A percentile compares a stretch with the other conserved stretches of the same genome.
Conservation (phyloP, 768 basidiomycete genomes). For the Rhodocollybia butyracea region DNA sequence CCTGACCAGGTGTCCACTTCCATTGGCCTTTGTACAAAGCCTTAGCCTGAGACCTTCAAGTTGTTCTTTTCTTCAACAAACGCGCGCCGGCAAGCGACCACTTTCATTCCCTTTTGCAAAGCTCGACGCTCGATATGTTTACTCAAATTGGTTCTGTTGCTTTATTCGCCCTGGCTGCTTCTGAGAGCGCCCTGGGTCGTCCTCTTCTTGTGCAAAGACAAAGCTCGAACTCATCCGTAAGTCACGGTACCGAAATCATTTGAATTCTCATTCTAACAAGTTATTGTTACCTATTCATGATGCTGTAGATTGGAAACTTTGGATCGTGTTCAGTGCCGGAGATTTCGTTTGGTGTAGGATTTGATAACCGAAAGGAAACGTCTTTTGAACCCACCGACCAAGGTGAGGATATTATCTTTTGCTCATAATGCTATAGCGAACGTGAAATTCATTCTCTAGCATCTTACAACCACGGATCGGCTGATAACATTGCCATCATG, state of each 20-base stretch:
- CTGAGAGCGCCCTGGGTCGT: conserved; percentile 31
- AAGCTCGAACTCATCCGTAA: not conserved
- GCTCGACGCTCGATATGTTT: conserved; percentile 19
- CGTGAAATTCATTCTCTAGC: conserved; percentile 20
- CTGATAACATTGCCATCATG: conserved; percentile 55
- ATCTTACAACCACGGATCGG: conserved; percentile 52
- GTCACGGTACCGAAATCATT: no score
- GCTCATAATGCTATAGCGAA: not conserved
- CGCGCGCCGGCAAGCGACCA: conserved; percentile 13
- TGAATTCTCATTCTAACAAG: no score
- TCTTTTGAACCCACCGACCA: conserved; percentile 53
- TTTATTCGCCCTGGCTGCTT: conserved; percentile 15
- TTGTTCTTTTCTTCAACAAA: conserved; percentile 14
- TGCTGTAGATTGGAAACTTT: conserved; percentile 15
- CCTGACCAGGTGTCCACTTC: conserved; percentile 46
- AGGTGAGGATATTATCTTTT: conserved; percentile 25
- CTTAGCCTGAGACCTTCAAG: conserved; percentile 19
- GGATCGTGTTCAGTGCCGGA: conserved; percentile 54
- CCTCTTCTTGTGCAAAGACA: conserved; percentile 1
- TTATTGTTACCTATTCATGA: conserved; percentile 23
- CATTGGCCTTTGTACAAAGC: conserved; percentile 9
- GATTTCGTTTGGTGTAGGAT: conserved; percentile 55
- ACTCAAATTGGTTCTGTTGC: conserved; percentile 16
- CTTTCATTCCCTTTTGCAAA: conserved; percentile 20
- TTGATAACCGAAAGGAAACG: conserved; percentile 57